A percentile compares a stretch with the other conserved stretches of the same genome.
Conservation (phyloP, 1,284 basidiomycete species). For the Fomitopsis palustris region DNA sequence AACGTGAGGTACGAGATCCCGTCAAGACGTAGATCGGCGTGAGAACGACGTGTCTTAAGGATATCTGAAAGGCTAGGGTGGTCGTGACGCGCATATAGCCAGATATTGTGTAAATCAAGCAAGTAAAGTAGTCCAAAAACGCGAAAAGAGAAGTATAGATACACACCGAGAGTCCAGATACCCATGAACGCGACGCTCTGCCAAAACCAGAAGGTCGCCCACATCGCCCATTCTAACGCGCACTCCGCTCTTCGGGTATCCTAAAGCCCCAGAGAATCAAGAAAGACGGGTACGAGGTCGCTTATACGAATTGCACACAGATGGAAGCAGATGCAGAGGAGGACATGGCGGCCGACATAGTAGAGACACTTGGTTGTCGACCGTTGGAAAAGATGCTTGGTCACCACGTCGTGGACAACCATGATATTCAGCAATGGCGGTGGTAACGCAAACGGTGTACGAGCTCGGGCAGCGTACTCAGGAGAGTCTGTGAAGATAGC, state of each 20-base stretch:
- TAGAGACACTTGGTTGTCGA: constrained; percentile 30
- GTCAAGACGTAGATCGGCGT: too few species aligned
- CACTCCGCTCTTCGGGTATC: background rate
- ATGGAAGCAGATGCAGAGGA: constrained; percentile 19
- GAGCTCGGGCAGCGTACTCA: constrained; percentile 23
- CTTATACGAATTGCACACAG: constrained; percentile 23
- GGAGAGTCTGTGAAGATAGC: constrained; percentile 18
- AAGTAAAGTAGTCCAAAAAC: too few species aligned
- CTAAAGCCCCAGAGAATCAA: background rate
- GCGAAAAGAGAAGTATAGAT: too few species aligned
- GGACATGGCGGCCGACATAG: constrained; percentile 39
- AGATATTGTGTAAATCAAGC: too few species aligned
- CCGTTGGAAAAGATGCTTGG: constrained; percentile 54
- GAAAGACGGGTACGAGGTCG: background rate
- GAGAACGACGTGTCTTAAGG: too few species aligned
- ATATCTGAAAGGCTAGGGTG: too few species aligned
- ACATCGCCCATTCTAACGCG: constrained; percentile 9
- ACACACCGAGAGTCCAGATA: constrained; percentile 26
- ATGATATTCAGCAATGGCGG: constrained; percentile 33
- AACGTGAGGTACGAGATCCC: too few species aligned
- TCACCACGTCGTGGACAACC: constrained; percentile 44
- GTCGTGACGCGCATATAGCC: too few species aligned
- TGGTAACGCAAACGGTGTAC: constrained; percentile 33
- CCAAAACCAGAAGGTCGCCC: constrained; percentile 29
- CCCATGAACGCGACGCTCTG: constrained; percentile 25